Base-by-base conservation (phyloP, 2,329 filamentous ascomycete species). In the Aspergillus sp. region DNA sequence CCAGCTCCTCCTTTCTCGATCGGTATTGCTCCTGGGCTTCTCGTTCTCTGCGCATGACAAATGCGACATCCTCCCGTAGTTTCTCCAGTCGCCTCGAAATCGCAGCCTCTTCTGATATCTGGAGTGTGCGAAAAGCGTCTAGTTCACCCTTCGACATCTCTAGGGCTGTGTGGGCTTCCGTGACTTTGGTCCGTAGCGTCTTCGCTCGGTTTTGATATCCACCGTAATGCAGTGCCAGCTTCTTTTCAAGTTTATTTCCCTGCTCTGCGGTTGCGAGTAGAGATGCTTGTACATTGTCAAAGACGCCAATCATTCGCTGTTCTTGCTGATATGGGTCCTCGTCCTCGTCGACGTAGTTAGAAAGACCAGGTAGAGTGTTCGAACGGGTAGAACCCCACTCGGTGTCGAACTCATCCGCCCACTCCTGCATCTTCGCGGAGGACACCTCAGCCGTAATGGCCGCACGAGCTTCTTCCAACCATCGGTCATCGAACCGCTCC, bases 181-280 rank as follows among this genome's bases (percentile, higher is more conserved):
- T 75, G 61, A 96, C 90, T 78, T 96, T 98, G 59, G 87, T 84
- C 21, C 87, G 85, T 25, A 99, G 82, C 65, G 86, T 87, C 74
- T 92, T 92, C 35, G 91, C 87, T 33, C 95, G 89, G 65, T 92
- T 87, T 72, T 93, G 88, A 76, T 99, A 99, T 14, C 95, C 95
- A 23, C 93, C 93, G 2, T 96, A 86, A 67, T 95, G 88, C 54
- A 96, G 81, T 0, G 83, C 82, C n/a, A 99, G 84, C 76, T 95
- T 97, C 84, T 96, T 96, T 76, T 98, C 93, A 1, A 96, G 80
- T 75, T 93, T 96, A 70, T 91, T 91, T 54, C 90, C 90, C 57
- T 88, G 84, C 66, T 93, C 88, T 3, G 93, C 95, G 0, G 87
- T 86, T 3, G 83, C 79, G 65, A 90, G 83, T 61, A 96, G 89